Evolutionary conservation across 208 protist genomes (phyloP).

Genomic region (Trypanosoma mega): DNA sequence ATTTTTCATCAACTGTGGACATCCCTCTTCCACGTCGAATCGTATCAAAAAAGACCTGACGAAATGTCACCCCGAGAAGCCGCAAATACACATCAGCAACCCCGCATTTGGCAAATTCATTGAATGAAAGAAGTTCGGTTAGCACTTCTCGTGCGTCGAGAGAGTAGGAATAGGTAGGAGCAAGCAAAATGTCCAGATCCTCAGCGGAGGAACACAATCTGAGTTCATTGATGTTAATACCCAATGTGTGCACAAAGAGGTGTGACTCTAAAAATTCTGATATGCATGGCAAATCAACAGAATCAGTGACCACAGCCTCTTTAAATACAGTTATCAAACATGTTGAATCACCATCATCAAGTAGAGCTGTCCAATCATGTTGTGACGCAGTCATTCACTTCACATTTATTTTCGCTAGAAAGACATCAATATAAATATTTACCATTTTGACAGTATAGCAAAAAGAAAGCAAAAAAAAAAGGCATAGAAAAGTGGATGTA

Average conservation of each 20-base stretch:
- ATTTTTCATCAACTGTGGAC: constrained; percentile 4
- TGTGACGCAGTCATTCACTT: background rate
- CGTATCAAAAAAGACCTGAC: constrained; percentile 37
- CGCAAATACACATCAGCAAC: constrained; percentile 19
- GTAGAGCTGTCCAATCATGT: constrained; percentile 8
- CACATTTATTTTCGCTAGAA: background rate
- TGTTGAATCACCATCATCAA: constrained; percentile 16
- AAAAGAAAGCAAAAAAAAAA: too few relatives aligned
- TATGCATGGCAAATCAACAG: background rate
- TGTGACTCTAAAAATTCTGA: constrained; percentile 18
- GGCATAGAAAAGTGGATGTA: too few relatives aligned
- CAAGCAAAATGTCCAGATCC: background rate
- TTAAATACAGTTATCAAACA: constrained; percentile 21
- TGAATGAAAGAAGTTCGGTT: constrained; percentile 21
- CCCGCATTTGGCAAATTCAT: background rate
- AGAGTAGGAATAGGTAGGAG: background rate
- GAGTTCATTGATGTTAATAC: constrained; percentile 14
- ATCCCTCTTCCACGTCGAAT: constrained; percentile 18
- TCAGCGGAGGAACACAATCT: background rate
- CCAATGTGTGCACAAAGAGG: constrained; percentile 9
- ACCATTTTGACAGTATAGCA: too few relatives aligned
- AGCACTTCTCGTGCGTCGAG: constrained; percentile 35
- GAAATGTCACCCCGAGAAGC: constrained; percentile 23
- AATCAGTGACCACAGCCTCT: background rate
- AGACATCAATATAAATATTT: too few relatives aligned